Base-by-base conservation (phyloP, 176 grass and related monocot genomes). In the Oryza rufipogon region DNA sequence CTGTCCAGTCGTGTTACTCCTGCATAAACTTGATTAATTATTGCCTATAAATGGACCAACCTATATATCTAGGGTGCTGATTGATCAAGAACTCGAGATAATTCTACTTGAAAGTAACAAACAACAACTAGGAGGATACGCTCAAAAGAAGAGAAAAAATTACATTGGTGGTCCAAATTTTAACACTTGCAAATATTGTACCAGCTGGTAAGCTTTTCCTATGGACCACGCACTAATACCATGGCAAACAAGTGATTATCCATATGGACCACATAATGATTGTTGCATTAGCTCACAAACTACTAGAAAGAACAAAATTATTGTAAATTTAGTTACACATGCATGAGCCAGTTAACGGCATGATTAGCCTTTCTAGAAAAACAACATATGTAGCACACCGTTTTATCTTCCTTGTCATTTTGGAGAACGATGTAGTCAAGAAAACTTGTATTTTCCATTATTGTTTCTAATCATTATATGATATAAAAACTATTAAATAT, bases 201-300 rank as follows among this genome's bases (percentile, higher is more conserved):
- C 23, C 13, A 19, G 23, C 51, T 5, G 1, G 64, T 36, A 36
- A 36, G 34, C 34, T 36, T 36, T 36, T 22, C 39, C 72, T 32
- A 23, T 70, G 87, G 77, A 89, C 82, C 87, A 89, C 82, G 77
- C 4, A 74, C 33, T 79, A 85, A 52, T 85, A 81, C 15, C 64
- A 41, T 81, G 11, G 26, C 64, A 11, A 84, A 16, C 26, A 23
- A 78, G 47, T 72, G 69, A 60, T 75, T 71, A 51, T 63, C 66
- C 19, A 34, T 80, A 9, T 74, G 61, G 32, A 67, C 49, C 77
- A 80, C 77, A 46, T 66, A 80, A 86, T 34, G 30, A 47, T 67
- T 33, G 41, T 46, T 68, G 6, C 56, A 54, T 75, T 83, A 66
- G 19, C 42, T 66, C 47, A 81, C 30, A 56, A 52, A 39, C 32